Evolutionary conservation across 73 alveolate species (phyloP).

Genomic region (Halteria grandinella): DNA sequence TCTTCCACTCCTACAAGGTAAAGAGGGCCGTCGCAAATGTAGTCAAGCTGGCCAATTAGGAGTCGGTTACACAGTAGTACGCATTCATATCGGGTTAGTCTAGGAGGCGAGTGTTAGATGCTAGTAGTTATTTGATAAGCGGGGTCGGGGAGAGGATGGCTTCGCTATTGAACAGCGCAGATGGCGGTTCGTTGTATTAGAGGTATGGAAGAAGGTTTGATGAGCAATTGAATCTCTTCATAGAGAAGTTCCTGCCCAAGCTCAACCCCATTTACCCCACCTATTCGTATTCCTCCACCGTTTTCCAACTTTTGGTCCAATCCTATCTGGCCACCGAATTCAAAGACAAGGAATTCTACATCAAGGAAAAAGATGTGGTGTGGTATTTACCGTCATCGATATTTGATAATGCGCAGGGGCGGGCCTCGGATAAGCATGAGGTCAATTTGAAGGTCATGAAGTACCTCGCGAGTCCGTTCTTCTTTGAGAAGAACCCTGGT

Average conservation of each 20-base stretch:
- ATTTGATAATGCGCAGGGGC: slow-evolving; percentile 17
- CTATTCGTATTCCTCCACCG: neutral
- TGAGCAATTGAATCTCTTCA: slow-evolving; percentile 2
- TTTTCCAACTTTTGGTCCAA: slow-evolving; percentile 1
- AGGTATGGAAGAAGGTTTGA: slow-evolving; percentile 32
- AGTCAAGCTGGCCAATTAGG: neutral
- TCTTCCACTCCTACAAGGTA: neutral
- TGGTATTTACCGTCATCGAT: slow-evolving; percentile 44
- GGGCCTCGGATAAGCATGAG: slow-evolving; percentile 53
- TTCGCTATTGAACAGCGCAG: neutral
- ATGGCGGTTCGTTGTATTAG: slow-evolving; percentile 13
- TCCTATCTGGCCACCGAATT: slow-evolving; percentile 9
- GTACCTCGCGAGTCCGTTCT: slow-evolving; percentile 51
- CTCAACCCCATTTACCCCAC: slow-evolving; percentile 7
- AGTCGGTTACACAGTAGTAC: neutral
- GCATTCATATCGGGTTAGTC: too few species aligned
- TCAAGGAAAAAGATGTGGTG: slow-evolving; percentile 46
- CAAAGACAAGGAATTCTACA: slow-evolving; percentile 15
- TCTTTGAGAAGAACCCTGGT: slow-evolving; percentile 3
- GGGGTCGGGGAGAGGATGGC: neutral
- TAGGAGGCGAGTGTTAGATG: too few species aligned
- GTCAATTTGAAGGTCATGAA: slow-evolving; percentile 39
- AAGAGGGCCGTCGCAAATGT: slow-evolving; percentile 15
- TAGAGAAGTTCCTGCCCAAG: slow-evolving; percentile 23
- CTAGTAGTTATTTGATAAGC: too few species aligned